Percentiles rank a stretch among this genome's conserved stretches.
These are phyloP conservation scores for Calonectria pauciramosa DNA, from an alignment of 2,329 filamentous ascomycete species.

Conservation along the genomic window DNA sequence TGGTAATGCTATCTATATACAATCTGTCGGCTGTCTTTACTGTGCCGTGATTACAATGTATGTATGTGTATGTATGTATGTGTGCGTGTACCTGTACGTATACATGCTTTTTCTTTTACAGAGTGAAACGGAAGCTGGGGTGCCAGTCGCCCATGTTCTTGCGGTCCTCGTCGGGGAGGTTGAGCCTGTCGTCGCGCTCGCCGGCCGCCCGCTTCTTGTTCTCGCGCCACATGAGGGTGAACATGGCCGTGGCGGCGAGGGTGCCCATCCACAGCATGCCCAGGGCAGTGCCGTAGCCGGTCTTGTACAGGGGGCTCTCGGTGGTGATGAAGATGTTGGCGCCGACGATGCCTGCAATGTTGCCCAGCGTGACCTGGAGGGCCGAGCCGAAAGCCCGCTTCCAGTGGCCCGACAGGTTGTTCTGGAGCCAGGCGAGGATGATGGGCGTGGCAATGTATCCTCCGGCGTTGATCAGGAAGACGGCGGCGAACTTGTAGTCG, in stretches of 20 bases:
- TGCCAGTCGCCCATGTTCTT: constrained; percentile 55
- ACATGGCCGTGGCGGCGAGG: constrained; percentile 49
- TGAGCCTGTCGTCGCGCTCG: constrained; percentile 47
- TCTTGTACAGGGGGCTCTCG: constrained; percentile 63
- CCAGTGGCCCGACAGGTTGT: constrained; percentile 70
- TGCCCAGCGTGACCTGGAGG: constrained; percentile 63
- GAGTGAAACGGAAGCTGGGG: constrained; percentile 52
- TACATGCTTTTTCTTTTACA: constrained; percentile 53
- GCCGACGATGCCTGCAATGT: constrained; percentile 62
- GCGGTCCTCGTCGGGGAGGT: constrained; percentile 45
- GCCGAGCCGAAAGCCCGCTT: constrained; percentile 68
- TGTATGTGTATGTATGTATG: neutral
- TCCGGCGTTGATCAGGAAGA: constrained; percentile 67
- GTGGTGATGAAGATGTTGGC: constrained; percentile 62
- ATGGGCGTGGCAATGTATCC: constrained; percentile 69
- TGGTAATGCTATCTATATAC: neutral
- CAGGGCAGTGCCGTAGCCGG: constrained; percentile 63
- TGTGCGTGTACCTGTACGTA: constrained; percentile 41
- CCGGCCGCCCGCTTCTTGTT: constrained; percentile 52
- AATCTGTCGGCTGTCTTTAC: neutral
- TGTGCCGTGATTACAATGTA: neutral
- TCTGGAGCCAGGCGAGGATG: constrained; percentile 67
- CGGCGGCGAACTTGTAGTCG: constrained; percentile 63
- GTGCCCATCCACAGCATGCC: constrained; percentile 61
- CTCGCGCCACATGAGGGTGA: constrained; percentile 48